A percentile compares a stretch with the other conserved stretches of the same genome.
These are phyloP conservation scores for Scolecobasidium constrictum DNA, from an alignment of 2,329 filamentous ascomycete genomes.

Conservation along the genomic window DNA sequence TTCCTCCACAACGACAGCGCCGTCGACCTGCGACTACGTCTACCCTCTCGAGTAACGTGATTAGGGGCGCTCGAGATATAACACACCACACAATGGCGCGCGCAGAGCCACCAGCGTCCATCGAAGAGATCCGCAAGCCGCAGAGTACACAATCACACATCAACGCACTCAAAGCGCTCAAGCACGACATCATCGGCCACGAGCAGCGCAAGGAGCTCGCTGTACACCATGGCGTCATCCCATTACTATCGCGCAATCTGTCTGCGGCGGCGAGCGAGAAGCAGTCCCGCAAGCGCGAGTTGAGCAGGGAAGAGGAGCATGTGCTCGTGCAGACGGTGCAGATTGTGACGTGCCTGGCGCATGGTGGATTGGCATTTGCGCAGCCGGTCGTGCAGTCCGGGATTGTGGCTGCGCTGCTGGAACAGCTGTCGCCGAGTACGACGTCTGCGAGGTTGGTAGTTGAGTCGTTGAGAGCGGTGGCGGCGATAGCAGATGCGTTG, in stretches of 20 bases:
- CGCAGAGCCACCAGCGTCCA: slow-evolving; percentile 15
- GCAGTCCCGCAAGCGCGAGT: neutral
- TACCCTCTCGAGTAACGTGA: too few species aligned
- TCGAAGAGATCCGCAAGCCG: slow-evolving; percentile 27
- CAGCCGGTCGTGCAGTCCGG: slow-evolving; percentile 58
- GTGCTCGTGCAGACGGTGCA: slow-evolving; percentile 61
- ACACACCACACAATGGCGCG: slow-evolving; percentile 10
- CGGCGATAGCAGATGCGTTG: slow-evolving; percentile 54
- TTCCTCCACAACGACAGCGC: too few species aligned
- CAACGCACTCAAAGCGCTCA: slow-evolving; percentile 58
- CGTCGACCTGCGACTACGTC: too few species aligned
- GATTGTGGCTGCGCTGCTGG: slow-evolving; percentile 51
- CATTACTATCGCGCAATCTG: slow-evolving; percentile 8
- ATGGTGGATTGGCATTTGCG: slow-evolving; percentile 77
- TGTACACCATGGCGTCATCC: slow-evolving; percentile 30
- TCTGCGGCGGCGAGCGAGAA: slow-evolving; percentile 2
- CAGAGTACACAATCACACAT: slow-evolving; percentile 28
- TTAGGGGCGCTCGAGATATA: too few species aligned
- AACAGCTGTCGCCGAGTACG: slow-evolving; percentile 54
- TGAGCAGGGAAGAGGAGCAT: slow-evolving; percentile 11
- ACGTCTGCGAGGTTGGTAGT: slow-evolving; percentile 57
- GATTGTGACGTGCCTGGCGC: slow-evolving; percentile 73
- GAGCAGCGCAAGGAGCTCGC: slow-evolving; percentile 74
- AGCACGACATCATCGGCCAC: slow-evolving; percentile 85
- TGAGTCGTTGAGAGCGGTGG: slow-evolving; percentile 63